Evolutionary conservation across 1,284 basidiomycete species (phyloP).

Genomic region (Wolfiporia cocos): DNA sequence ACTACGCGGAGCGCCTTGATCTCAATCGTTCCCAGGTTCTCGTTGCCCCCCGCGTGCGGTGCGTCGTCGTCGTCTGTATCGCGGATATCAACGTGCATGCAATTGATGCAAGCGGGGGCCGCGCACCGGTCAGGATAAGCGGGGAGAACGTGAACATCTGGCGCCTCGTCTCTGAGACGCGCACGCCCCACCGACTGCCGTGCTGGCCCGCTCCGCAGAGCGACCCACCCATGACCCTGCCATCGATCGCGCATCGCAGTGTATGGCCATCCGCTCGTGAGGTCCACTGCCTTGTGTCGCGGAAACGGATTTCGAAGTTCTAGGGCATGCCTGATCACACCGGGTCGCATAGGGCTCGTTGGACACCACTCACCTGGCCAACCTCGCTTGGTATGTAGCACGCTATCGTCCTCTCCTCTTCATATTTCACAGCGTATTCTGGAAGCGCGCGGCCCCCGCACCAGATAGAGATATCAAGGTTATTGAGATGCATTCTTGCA

Average conservation of each 20-base stretch:
- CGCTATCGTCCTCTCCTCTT: constrained; percentile 6
- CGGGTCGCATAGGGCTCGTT: no score
- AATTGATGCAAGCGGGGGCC: background rate
- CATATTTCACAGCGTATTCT: constrained; percentile 5
- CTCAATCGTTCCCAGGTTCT: constrained; percentile 3
- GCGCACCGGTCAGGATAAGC: constrained; percentile 6
- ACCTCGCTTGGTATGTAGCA: constrained; percentile 12
- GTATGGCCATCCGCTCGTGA: background rate
- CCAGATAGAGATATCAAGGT: constrained; percentile 4
- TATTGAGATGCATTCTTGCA: background rate
- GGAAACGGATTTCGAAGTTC: constrained; percentile 5
- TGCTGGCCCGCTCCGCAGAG: background rate
- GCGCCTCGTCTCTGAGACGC: background rate
- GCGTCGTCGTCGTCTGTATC: background rate
- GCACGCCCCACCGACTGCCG: background rate
- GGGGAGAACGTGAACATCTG: constrained; percentile 4
- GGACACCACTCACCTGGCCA: constrained; percentile 10
- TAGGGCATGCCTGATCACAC: background rate
- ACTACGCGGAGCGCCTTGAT: background rate
- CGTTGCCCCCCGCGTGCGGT: background rate
- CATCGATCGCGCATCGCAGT: constrained; percentile 5
- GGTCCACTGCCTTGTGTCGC: background rate
- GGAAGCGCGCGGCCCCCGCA: constrained; percentile 6
- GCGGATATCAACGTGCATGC: background rate
- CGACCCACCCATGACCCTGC: background rate